Evolutionary conservation across 2,329 filamentous ascomycete species (phyloP), one percentile per base, ranked within the genome.

Genomic region (Trichocomaceae sp.): DNA sequence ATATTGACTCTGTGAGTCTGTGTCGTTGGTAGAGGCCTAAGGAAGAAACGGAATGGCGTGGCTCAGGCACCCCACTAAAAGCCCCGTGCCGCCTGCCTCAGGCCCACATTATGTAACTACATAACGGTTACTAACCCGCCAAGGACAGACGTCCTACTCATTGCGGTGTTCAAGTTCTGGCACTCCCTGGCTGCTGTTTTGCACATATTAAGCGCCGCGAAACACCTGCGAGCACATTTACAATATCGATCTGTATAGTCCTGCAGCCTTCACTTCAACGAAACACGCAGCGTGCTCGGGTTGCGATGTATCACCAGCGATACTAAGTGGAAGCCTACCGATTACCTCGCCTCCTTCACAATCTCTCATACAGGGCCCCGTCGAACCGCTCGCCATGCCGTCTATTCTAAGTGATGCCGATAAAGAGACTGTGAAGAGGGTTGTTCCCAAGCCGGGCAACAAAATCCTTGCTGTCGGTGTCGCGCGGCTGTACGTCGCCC

Each of bases 391-490:
- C 66, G 68, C 58, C 60, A 77, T 77, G 76, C 81, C 81, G 56
- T 83, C 82, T 17, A 83, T 95, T 61, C 83, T 99, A 55, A 88
- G 80, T 69, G 92, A 96, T 67, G 87, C 91, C 66, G 93, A 99
- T 77, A 96, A 95, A 80, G 88, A 95, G 76, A 95, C 85, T 58
- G 91, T 99, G 74, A 95, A 95, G 78, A 86, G 93, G 69, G 87
- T 86, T 64, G 89, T 99, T 53, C 92, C 93, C 59, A 96, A 95
- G 73, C 83, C 90, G 60, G 85, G 85, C 66, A 99, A 97, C 83
- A 97, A 97, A 79, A 97, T 99, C 73, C 88, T 95, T 62, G 90
- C 91, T 59, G 92, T 95, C 61, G 93, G 89, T 57, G 91, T 97
- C 62, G 92, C 90, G 58, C 86, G 87, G 68, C 85, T 99, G 63